Evolutionary conservation across 1,139 yeast genomes (phyloP).

Genomic region (Zygoascus meyerae): DNA sequence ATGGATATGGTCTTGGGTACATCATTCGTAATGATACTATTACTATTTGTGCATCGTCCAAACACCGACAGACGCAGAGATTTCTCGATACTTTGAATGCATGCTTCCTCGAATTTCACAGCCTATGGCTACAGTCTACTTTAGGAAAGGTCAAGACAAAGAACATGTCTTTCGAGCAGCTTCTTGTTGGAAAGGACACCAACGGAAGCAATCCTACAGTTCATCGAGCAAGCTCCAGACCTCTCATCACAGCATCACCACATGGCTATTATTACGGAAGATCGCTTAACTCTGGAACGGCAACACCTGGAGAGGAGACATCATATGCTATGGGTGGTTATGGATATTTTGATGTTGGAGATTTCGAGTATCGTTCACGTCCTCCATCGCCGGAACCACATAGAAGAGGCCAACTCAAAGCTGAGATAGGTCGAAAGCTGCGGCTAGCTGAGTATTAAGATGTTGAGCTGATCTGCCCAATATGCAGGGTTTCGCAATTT

Average conservation of each 20-base stretch:
- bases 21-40: constrained; percentile 81
- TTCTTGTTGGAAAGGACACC: constrained; percentile 10
- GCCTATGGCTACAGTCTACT: constrained; percentile 45
- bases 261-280: constrained; percentile 9
- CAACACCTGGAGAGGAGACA: constrained; percentile 28
- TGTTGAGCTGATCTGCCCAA: too few species aligned
- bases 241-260: constrained; percentile 2
- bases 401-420: constrained; percentile 39
- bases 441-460: constrained; percentile 62
- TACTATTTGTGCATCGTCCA: constrained; percentile 81
- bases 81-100: constrained; percentile 70
- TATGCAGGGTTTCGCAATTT: too few species aligned
- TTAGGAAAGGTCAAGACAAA: constrained; percentile 8
- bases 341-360: constrained; percentile 70
- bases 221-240: not conserved
- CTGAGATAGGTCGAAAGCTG: constrained; percentile 65
- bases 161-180: constrained; percentile 23
- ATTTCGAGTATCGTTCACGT: constrained; percentile 54
- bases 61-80: constrained; percentile 84
- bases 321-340: constrained; percentile 69
- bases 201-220: not conserved
- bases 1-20: constrained; percentile 89
- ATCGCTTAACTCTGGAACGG: constrained; percentile 11
- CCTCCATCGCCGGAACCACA: constrained; percentile 59
- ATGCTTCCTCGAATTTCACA: constrained; percentile 58